phyloP scores from a whole-genome alignment of 108 stramenopile species.

The Nitzschia inconspicua region DNA sequence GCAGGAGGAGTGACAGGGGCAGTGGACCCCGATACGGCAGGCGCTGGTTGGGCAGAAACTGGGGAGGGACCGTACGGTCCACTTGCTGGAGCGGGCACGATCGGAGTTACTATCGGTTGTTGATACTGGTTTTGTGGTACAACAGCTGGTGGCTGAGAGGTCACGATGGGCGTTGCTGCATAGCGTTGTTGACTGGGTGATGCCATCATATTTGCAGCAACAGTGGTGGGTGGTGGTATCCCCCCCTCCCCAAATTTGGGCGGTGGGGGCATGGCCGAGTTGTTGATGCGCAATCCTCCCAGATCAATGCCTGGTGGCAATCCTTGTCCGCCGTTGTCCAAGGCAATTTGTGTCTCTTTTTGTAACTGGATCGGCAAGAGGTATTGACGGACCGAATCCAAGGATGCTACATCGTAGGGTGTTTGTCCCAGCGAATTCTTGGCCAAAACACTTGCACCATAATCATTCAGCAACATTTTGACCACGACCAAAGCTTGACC shows the following conservation, averaged over 20 bases:
- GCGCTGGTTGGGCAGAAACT: too few species aligned
- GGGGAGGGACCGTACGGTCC: too few species aligned
- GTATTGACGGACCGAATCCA: constrained; percentile 66
- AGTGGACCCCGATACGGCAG: too few species aligned
- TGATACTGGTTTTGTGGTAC: too few species aligned
- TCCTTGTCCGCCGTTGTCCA: constrained; percentile 77
- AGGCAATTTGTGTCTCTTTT: constrained; percentile 64
- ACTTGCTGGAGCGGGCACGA: not conserved
- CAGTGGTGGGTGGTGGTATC: constrained; percentile 5
- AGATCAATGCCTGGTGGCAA: constrained; percentile 79
- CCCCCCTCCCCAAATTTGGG: constrained; percentile 26
- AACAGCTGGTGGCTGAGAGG: too few species aligned
- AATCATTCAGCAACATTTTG: constrained; percentile 59
- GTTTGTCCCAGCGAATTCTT: constrained; percentile 68
- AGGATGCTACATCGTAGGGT: constrained; percentile 77
- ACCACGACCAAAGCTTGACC: constrained; percentile 36
- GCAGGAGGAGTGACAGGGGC: too few species aligned
- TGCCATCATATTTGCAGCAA: not conserved
- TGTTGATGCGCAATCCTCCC: constrained; percentile 62
- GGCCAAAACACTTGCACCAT: constrained; percentile 40
- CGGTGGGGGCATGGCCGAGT: constrained; percentile 57
- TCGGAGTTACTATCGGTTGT: not conserved
- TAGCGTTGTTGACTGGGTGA: not conserved
- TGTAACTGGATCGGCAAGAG: constrained; percentile 83
- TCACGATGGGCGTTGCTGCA: constrained; percentile 4